These are phyloP conservation scores for Leccinum rimulosum DNA, from an alignment of 768 basidiomycete species.

Conservation along the genomic window DNA sequence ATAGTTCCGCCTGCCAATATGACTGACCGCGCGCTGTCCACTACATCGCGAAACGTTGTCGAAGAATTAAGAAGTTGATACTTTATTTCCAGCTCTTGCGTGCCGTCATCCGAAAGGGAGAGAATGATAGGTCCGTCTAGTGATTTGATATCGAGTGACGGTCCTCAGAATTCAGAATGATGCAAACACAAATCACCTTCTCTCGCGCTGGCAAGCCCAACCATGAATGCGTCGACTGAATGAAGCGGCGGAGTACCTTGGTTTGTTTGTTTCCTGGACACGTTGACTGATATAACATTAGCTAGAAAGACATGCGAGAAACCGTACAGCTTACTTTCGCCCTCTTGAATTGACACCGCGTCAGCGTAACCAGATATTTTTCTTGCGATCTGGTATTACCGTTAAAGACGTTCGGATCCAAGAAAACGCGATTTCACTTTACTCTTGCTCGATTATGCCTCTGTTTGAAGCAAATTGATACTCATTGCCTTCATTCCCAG, in stretches of 20 bases:
- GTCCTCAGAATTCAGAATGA: background rate
- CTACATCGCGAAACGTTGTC: constrained; percentile 77
- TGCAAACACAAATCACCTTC: constrained; percentile 47
- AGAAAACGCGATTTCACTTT: constrained; percentile 61
- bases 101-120: constrained; percentile 38
- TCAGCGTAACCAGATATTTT: constrained; percentile 88
- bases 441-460: constrained; percentile 74
- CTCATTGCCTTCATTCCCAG: constrained; percentile 69
- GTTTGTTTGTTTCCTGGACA: constrained; percentile 7
- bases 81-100: constrained; percentile 61
- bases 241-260: constrained; percentile 74
- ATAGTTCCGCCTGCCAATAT: constrained; percentile 96
- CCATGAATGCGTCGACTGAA: constrained; percentile 73
- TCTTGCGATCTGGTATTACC: constrained; percentile 51
- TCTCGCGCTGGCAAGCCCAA: constrained; percentile 72
- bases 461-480: constrained; percentile 82
- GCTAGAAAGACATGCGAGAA: background rate
- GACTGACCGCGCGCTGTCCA: constrained; percentile 78
- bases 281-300: constrained; percentile 8
- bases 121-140: constrained; percentile 76
- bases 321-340: constrained; percentile 21
- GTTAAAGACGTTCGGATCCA: background rate
- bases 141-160: background rate
- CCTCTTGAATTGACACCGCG: constrained; percentile 46
- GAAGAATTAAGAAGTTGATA: constrained; percentile 94